Evolutionary conservation across 2,329 filamentous ascomycete species (phyloP), one percentile per base, ranked within the genome.

Genomic region (Penicillium decumbens): DNA sequence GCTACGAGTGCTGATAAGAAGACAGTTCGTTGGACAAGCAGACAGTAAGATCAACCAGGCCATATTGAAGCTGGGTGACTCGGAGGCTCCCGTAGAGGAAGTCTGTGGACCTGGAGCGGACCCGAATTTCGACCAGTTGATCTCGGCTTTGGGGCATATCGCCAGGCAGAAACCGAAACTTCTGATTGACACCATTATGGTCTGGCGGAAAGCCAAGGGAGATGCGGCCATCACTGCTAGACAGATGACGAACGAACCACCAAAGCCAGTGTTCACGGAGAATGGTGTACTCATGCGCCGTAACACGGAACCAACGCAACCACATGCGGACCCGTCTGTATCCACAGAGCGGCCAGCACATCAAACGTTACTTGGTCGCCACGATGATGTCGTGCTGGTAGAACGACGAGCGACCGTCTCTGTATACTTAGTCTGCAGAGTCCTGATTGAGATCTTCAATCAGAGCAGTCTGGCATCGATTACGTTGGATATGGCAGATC

Each of bases 141-240:
- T 98, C 56, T 84, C 85, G 25, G 93, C 95, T 13, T 78, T 98
- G 33, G 93, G 93, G 3, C 92, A 97, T 67, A 95, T 98, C 64
- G 89, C 92, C 45, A 88, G 89, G 51, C 87, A 91, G 58, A 95
- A 95, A 65, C 95, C 95, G 4, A 97, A 95, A 67, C 88, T 90
- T 4, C 74, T 98, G 44, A 96, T 98, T 63, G 93, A 98, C 70
- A 91, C 89, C 18, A 90, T 98, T 69, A 98, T 98, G 89, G 80
- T 95, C 28, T 98, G 93, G 93, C 84, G 93, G 48, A 97, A 96
- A 71, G 88, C 83, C 57, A 97, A 97, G 74, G 95, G 90, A 57
- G 92, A 97, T 70, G 84, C 87, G 20, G 90, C 91, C 25, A 85
- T 82, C 59, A 81, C 85, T 55, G 85, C 87, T 25, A 74, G 75